Evolutionary conservation across 2,329 filamentous ascomycete genomes (phyloP).

Genomic region (Hypoxylon sp.): DNA sequence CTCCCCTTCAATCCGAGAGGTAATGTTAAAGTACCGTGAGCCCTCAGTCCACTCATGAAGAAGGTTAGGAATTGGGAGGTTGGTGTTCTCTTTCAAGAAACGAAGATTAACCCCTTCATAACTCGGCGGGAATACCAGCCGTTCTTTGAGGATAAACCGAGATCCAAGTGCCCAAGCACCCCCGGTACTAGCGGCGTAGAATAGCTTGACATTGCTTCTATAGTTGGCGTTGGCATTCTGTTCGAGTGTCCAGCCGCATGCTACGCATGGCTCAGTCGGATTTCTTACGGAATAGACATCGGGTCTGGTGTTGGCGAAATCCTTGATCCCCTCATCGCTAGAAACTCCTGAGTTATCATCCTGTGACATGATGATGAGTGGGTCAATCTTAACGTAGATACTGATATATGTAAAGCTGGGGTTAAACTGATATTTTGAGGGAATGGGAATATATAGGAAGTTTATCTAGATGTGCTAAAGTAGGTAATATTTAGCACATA

Average conservation of each 20-base stretch:
- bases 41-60: neutral
- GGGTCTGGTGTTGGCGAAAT: neutral
- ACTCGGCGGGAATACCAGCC: neutral
- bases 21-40: neutral
- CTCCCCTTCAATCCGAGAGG: constrained; percentile 5
- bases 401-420: neutral
- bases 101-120: neutral
- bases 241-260: constrained; percentile 2
- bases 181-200: neutral
- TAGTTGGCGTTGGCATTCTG: neutral
- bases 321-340: neutral
- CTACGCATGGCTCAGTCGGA: neutral
- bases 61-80: neutral
- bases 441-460: no score
- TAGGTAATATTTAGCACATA: neutral
- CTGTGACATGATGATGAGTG: no score
- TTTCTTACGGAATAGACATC: neutral
- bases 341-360: no score
- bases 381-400: neutral
- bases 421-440: neutral
- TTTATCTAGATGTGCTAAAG: neutral
- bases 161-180: constrained; percentile 3
- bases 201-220: constrained; percentile 2
- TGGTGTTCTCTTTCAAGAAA: neutral
- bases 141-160: constrained; percentile 1